Conservation (phyloP, 805 yeast genomes). For the Ogataea ganodermae region DNA sequence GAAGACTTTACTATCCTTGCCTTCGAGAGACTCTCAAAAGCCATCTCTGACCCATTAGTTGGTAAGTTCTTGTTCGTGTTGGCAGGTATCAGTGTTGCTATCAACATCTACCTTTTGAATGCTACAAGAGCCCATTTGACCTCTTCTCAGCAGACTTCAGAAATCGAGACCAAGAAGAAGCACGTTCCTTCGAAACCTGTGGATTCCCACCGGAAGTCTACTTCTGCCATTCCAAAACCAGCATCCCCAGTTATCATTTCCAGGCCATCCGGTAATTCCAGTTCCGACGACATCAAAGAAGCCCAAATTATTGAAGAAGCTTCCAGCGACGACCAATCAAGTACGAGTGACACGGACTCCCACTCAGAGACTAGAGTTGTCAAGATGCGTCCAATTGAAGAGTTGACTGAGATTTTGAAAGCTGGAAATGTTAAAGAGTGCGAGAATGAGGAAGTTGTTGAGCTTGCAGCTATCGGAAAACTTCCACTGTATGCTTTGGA, state of each 20-base stretch:
- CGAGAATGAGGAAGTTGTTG: constrained; percentile 70
- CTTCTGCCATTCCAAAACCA: constrained; percentile 10
- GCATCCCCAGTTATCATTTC: constrained; percentile 17
- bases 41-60: constrained; percentile 77
- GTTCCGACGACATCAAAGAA: constrained; percentile 36
- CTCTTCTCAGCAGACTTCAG: constrained; percentile 17
- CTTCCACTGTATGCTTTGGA: constrained; percentile 93
- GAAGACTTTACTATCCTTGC: constrained; percentile 61
- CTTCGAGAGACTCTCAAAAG: constrained; percentile 58
- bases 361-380: constrained; percentile 17
- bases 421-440: constrained; percentile 71
- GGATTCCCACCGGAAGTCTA: constrained; percentile 12
- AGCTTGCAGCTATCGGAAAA: constrained; percentile 71
- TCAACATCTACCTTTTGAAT: constrained; percentile 82
- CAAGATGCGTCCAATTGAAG: constrained; percentile 55
- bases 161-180: constrained; percentile 15
- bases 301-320: constrained; percentile 37
- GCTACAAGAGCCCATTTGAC: constrained; percentile 69
- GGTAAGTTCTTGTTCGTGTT: constrained; percentile 75
- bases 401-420: constrained; percentile 60
- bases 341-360: constrained; percentile 36
- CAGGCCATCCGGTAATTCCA: constrained; percentile 17
- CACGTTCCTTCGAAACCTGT: constrained; percentile 11
- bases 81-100: constrained; percentile 72
- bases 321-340: constrained; percentile 27